These are phyloP conservation scores for Coemansia sp. DNA, from an alignment of 192 early-diverging fungal genomes.

Conservation along the genomic window DNA sequence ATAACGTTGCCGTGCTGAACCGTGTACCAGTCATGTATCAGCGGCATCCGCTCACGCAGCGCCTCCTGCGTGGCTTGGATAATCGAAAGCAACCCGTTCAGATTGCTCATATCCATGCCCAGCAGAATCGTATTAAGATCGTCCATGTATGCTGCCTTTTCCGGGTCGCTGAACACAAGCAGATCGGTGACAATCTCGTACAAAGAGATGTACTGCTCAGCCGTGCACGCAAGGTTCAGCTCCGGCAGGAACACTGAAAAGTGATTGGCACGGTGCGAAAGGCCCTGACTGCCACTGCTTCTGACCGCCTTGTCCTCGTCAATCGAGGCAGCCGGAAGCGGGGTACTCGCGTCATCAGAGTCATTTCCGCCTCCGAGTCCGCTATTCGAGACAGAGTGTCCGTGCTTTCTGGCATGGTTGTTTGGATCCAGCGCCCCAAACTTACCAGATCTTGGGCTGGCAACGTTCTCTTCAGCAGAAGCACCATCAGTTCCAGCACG, in stretches of 20 bases:
- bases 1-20: conserved; percentile 41
- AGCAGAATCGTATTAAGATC: conserved; percentile 74
- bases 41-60: conserved; percentile 46
- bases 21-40: conserved; percentile 52
- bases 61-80: conserved; percentile 48
- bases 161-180: conserved; percentile 81
- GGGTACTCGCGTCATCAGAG: neutral
- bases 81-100: conserved; percentile 53
- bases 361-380: neutral
- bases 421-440: neutral
- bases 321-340: conserved; percentile 10
- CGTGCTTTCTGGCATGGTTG: neutral
- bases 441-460: neutral
- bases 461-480: neutral
- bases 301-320: conserved; percentile 20
- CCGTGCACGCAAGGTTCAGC: conserved; percentile 70
- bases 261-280: conserved; percentile 66
- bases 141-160: conserved; percentile 68
- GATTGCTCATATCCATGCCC: conserved; percentile 75
- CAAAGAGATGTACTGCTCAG: conserved; percentile 72
- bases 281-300: conserved; percentile 23
- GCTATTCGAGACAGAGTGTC: neutral
- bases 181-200: conserved; percentile 76
- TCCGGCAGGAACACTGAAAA: conserved; percentile 73
- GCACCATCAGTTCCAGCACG: neutral